These are phyloP conservation scores for Acrasis kona DNA, from an alignment of 78 protist genomes.

Conservation along the genomic window DNA sequence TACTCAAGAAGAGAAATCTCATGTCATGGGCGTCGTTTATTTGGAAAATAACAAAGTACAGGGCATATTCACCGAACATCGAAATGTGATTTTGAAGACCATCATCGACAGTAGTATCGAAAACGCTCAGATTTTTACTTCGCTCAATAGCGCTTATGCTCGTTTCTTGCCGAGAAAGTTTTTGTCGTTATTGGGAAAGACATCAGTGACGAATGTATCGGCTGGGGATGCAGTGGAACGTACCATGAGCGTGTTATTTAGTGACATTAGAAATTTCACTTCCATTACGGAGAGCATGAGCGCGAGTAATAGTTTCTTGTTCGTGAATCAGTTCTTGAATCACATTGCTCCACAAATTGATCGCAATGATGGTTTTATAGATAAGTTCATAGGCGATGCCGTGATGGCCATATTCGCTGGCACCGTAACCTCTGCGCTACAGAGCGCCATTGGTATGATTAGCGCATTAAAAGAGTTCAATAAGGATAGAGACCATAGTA, in stretches of 20 bases:
- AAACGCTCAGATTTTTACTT: too few species aligned
- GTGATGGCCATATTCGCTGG: constrained; percentile 1
- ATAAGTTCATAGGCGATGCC: constrained; percentile 11
- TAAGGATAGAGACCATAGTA: background rate
- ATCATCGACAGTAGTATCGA: too few species aligned
- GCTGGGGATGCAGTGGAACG: background rate
- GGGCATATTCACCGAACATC: too few species aligned
- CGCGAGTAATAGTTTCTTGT: background rate
- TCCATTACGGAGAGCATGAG: background rate
- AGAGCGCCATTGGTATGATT: background rate
- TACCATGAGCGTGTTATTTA: background rate
- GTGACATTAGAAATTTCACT: background rate
- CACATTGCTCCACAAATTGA: background rate
- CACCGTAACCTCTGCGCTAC: background rate
- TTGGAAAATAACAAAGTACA: too few species aligned
- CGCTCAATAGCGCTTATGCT: too few species aligned
- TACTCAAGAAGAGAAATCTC: too few species aligned
- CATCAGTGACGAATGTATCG: background rate
- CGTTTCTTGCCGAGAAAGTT: background rate
- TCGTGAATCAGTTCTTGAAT: background rate
- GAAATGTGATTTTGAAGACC: too few species aligned
- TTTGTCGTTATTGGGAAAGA: background rate
- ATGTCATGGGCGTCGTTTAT: too few species aligned
- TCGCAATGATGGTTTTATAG: background rate
- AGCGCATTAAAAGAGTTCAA: background rate